These are phyloP conservation scores for Tylopilus orsonianus DNA, from an alignment of 1,284 basidiomycete genomes.

Conservation along the genomic window DNA sequence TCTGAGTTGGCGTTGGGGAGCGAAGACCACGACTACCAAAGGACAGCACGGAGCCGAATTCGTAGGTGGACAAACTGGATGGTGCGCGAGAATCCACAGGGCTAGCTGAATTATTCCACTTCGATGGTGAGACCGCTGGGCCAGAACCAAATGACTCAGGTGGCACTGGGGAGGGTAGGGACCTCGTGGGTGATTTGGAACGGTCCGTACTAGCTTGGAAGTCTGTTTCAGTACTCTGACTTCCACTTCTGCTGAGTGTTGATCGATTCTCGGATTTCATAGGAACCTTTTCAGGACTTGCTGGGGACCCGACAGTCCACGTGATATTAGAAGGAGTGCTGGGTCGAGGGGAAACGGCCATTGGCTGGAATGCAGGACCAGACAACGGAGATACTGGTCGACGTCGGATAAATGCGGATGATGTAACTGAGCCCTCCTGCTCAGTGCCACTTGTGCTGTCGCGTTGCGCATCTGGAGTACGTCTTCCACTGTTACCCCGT, in stretches of 20 bases:
- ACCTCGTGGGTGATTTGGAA: slow-evolving; percentile 43
- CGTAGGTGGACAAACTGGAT: slow-evolving; percentile 52
- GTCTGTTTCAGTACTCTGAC: slow-evolving; percentile 53
- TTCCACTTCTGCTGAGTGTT: slow-evolving; percentile 58
- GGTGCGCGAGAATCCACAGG: slow-evolving; percentile 43
- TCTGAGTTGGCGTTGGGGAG: slow-evolving; percentile 66
- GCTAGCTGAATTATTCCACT: slow-evolving; percentile 27
- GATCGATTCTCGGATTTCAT: slow-evolving; percentile 36
- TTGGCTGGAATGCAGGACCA: slow-evolving; percentile 56
- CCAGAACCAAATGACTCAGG: slow-evolving; percentile 52
- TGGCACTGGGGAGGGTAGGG: slow-evolving; percentile 54
- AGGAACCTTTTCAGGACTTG: slow-evolving; percentile 33
- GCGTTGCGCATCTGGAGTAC: slow-evolving; percentile 52
- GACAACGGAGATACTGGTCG: slow-evolving; percentile 69
- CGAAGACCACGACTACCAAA: slow-evolving; percentile 44
- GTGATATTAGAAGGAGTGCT: slow-evolving; percentile 72
- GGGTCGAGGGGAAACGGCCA: slow-evolving; percentile 60
- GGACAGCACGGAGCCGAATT: slow-evolving; percentile 50
- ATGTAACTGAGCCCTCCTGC: slow-evolving; percentile 44
- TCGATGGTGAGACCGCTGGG: slow-evolving; percentile 21
- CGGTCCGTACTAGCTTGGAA: slow-evolving; percentile 39
- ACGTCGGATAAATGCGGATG: slow-evolving; percentile 53
- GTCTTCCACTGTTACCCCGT: slow-evolving; percentile 59
- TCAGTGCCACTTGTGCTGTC: slow-evolving; percentile 43
- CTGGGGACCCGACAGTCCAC: slow-evolving; percentile 46